Evolutionary conservation across 495 filamentous ascomycete species (phyloP), one percentile per base, ranked within the genome.

Genomic region (Acidiella bohemica): DNA sequence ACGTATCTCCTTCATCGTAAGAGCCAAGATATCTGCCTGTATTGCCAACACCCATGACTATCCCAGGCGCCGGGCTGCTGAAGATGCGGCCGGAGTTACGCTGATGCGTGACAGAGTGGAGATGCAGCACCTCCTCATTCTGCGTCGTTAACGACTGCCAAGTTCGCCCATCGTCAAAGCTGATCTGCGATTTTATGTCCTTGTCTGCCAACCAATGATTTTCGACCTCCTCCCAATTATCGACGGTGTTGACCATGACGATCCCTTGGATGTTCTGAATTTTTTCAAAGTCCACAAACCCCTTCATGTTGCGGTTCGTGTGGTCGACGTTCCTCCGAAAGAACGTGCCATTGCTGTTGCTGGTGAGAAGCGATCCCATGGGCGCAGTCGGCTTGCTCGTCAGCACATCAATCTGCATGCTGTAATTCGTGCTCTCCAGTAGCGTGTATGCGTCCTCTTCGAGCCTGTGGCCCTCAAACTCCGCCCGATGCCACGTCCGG

Each of bases 261-360:
- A 96, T 83, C 11, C 90, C 90, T 55, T 96, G 85, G 30, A 97
- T 85, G 35, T 75, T 75, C 27, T 77, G 65, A 32, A 96, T 72
- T 58, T 92, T 88, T 55, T 97, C 90, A 51, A 96, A 97, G 57
- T 96, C 90, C 28, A 96, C 85, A 19, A 70, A 66, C 5, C 81
- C 83, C 3, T 60, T 50, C 10, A 39, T 19, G 54, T 82, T 75
- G 36, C 85, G 76, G 59, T 97, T 96, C 21, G 86, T 94, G 56
- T 95, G 75, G 51, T 88, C 80, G 36, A 84, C 75, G 54, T 94
- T 94, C 39, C 78, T 73, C 0, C 75, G 85, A 58, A 95, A 97
- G 55, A 92, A 94, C 2, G 86, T 93, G 30, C 90, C 90, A 53
- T 95, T 90, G 14, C 84, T 93, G 50, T 96, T 96, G 53, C 88